Percentiles rank a stretch among this genome's conserved stretches.
Evolutionary conservation across 257 asterid species (phyloP).

Genomic region (Solanum sparsipilum): DNA sequence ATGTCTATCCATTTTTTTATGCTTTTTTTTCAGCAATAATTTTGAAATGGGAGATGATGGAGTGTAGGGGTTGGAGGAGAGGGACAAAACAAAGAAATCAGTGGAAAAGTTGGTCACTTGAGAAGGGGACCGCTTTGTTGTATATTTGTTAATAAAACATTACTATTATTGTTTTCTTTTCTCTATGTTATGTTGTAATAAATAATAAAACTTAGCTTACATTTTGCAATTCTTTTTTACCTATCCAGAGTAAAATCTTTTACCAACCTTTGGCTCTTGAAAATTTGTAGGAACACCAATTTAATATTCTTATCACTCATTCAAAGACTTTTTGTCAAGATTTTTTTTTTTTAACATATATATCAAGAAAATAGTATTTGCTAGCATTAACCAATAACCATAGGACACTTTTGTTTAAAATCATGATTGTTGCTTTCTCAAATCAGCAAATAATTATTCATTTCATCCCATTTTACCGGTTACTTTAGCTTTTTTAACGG

Average conservation of each 20-base stretch:
- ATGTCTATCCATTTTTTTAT: not conserved
- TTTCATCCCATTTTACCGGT: too few relatives aligned
- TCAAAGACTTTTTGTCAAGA: not conserved
- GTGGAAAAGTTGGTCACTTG: constrained; percentile 6
- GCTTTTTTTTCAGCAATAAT: not conserved
- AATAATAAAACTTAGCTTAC: not conserved
- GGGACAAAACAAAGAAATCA: constrained; percentile 16
- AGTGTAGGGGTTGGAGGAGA: not conserved
- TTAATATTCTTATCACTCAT: not conserved
- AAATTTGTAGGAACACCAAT: not conserved
- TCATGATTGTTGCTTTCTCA: not conserved
- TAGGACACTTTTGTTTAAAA: not conserved
- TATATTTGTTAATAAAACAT: constrained; percentile 4
- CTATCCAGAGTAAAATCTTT: not conserved
- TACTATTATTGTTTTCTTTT: not conserved
- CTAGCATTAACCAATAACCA: not conserved
- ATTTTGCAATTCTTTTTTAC: not conserved
- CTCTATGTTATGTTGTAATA: not conserved
- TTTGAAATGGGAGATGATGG: not conserved
- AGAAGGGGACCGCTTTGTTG: constrained; percentile 33
- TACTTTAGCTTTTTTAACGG: too few relatives aligned
- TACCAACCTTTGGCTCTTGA: not conserved
- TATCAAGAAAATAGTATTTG: not conserved
- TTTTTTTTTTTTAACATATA: not conserved
- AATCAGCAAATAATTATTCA: not conserved